A percentile compares a stretch with the other conserved stretches of the same genome.
phyloP scores from a whole-genome alignment of 1,284 basidiomycete genomes.

The Caloboletus firmus region DNA sequence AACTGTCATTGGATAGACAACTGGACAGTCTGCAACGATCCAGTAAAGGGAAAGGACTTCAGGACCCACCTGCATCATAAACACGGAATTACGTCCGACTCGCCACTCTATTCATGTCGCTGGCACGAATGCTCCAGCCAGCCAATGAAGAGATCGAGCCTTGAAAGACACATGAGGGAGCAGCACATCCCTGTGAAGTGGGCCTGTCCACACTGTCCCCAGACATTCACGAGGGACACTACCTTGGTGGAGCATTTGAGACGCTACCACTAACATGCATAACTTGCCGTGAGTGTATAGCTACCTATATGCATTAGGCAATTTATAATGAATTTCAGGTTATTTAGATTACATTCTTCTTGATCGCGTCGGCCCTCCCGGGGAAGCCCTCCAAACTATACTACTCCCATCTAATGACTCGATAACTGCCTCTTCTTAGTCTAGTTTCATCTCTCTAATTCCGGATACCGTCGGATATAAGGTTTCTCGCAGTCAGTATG shows the following conservation, averaged over 20 bases:
- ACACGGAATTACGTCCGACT: slow-evolving; percentile 10
- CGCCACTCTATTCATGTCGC: slow-evolving; percentile 4
- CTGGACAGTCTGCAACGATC: neutral
- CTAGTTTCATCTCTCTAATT: neutral
- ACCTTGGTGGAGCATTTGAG: slow-evolving; percentile 6
- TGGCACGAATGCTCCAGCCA: slow-evolving; percentile 5
- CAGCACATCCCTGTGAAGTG: slow-evolving; percentile 12
- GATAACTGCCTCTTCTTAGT: neutral
- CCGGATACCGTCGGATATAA: neutral
- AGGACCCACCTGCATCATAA: slow-evolving; percentile 1
- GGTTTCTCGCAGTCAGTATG: neutral
- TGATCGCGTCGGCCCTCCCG: neutral
- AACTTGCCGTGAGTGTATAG: slow-evolving; percentile 4
- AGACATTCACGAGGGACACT: slow-evolving; percentile 3
- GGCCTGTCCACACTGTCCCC: slow-evolving; percentile 6
- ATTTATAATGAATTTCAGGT: slow-evolving; percentile 1
- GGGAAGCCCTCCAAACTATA: neutral
- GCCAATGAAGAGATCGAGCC: slow-evolving; percentile 9
- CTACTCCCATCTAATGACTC: neutral
- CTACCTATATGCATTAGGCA: neutral
- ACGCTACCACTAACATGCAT: neutral
- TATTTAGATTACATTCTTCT: neutral
- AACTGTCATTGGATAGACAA: slow-evolving; percentile 9
- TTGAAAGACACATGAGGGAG: slow-evolving; percentile 16
- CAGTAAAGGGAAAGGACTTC: neutral